Conservation (phyloP, 768 basidiomycete species). For the Phallus indusiatus region DNA sequence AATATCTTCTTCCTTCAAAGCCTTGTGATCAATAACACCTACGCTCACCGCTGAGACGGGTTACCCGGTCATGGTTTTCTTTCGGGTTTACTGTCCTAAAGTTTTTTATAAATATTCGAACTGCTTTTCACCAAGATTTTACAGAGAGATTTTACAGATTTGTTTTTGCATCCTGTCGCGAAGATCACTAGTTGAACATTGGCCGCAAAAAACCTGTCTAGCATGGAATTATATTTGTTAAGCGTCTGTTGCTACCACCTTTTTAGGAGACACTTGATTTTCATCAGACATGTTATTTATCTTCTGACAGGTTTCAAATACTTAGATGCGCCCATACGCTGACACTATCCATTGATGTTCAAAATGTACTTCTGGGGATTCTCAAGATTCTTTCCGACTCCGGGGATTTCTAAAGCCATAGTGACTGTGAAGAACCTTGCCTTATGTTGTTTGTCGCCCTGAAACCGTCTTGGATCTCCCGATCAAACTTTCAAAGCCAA, state of each 20-base stretch:
- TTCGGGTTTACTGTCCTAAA: too few species aligned
- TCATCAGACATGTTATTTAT: neutral
- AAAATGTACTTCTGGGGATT: neutral
- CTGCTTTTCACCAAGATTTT: too few species aligned
- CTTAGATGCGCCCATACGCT: neutral
- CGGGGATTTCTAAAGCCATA: neutral
- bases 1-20: too few species aligned
- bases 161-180: too few species aligned
- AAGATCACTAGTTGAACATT: too few species aligned
- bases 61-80: too few species aligned
- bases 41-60: too few species aligned
- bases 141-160: too few species aligned
- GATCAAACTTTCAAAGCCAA: neutral
- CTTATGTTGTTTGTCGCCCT: neutral
- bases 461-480: neutral
- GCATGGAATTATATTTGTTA: too few species aligned
- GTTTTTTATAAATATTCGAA: too few species aligned
- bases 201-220: too few species aligned
- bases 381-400: neutral
- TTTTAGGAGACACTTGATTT: neutral
- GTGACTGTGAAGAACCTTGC: neutral
- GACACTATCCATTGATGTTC: neutral
- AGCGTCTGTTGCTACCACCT: neutral
- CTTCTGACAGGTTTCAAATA: neutral
- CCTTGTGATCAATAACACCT: too few species aligned